Percentiles rank a stretch among this genome's conserved stretches.
phyloP scores from a whole-genome alignment of 768 basidiomycete species.

The Asterophora lycoperdoides region DNA sequence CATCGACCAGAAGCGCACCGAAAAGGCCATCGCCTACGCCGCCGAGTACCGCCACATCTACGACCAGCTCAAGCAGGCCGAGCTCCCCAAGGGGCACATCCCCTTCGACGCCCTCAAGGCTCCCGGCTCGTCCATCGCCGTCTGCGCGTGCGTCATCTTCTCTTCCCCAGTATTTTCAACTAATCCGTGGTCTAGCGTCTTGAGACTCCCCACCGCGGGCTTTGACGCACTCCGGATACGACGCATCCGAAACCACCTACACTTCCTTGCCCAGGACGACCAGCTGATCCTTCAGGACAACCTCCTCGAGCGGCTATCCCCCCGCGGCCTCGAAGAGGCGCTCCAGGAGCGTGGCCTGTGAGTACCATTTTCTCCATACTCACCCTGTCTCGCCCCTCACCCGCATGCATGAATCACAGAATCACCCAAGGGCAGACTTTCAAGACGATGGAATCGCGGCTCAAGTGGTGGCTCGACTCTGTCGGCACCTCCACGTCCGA shows the following conservation, averaged over 20 bases:
- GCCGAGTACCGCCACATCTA: conserved; percentile 34
- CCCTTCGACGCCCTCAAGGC: conserved; percentile 27
- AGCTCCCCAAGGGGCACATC: conserved; percentile 30
- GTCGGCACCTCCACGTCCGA: conserved; percentile 34
- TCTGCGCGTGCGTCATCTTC: conserved; percentile 56
- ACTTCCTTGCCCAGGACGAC: conserved; percentile 60
- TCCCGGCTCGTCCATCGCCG: conserved; percentile 32
- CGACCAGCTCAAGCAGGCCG: conserved; percentile 28
- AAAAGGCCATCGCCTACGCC: conserved; percentile 41
- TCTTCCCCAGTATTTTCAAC: neutral
- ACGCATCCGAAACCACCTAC: conserved; percentile 38
- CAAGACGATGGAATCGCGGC: conserved; percentile 44
- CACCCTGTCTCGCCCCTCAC: neutral
- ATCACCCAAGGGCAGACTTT: conserved; percentile 35
- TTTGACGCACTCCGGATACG: conserved; percentile 38
- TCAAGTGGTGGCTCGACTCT: conserved; percentile 64
- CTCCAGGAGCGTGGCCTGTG: conserved; percentile 78
- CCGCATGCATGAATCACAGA: conserved; percentile 18
- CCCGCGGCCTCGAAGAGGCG: conserved; percentile 57
- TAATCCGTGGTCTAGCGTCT: conserved; percentile 23
- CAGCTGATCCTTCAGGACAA: conserved; percentile 50
- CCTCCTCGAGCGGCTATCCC: conserved; percentile 39
- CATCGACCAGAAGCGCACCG: conserved; percentile 53
- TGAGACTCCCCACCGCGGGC: conserved; percentile 43
- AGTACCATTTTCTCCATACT: conserved; percentile 25